phyloP scores from a whole-genome alignment of 2,329 filamentous ascomycete species.

The Bipolaris victoriae region DNA sequence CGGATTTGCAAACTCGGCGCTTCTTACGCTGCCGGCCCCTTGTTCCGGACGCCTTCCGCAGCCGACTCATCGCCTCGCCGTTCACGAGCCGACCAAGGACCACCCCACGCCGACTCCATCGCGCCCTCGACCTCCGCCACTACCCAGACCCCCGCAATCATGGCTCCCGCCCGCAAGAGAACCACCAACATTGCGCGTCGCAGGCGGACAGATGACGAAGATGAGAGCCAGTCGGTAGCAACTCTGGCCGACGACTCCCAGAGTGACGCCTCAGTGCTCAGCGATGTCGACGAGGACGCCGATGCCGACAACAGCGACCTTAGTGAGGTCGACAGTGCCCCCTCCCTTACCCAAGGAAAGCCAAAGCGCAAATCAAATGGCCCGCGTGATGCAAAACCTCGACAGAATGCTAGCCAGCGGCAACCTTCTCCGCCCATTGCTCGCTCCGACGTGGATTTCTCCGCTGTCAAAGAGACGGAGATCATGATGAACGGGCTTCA shows the following conservation, averaged over 20 bases:
- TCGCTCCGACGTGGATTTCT: conserved; percentile 48
- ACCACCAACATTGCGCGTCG: conserved; percentile 46
- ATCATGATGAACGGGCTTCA: conserved; percentile 66
- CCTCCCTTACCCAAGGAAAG: conserved; percentile 45
- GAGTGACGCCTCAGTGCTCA: conserved; percentile 65
- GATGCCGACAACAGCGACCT: conserved; percentile 65
- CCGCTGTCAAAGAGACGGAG: conserved; percentile 62
- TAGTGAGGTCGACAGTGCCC: conserved; percentile 57
- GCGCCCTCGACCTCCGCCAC: conserved; percentile 19
- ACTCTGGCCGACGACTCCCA: conserved; percentile 66
- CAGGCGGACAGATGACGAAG: conserved; percentile 49
- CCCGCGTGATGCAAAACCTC: conserved; percentile 40
- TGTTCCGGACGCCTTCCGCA: conserved; percentile 30
- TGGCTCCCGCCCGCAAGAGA: conserved; percentile 48
- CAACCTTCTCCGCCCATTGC: conserved; percentile 46
- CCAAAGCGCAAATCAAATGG: conserved; percentile 49
- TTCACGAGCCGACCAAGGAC: conserved; percentile 29
- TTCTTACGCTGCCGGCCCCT: conserved; percentile 18
- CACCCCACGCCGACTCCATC: conserved; percentile 28
- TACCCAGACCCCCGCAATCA: conserved; percentile 30
- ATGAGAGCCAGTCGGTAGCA: conserved; percentile 50
- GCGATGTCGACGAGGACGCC: conserved; percentile 63
- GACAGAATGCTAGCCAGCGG: conserved; percentile 33
- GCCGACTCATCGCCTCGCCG: conserved; percentile 29
- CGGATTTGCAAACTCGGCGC: conserved; percentile 23